phyloP scores from a whole-genome alignment of 257 asterid genomes.

The Lycium barbarum region DNA sequence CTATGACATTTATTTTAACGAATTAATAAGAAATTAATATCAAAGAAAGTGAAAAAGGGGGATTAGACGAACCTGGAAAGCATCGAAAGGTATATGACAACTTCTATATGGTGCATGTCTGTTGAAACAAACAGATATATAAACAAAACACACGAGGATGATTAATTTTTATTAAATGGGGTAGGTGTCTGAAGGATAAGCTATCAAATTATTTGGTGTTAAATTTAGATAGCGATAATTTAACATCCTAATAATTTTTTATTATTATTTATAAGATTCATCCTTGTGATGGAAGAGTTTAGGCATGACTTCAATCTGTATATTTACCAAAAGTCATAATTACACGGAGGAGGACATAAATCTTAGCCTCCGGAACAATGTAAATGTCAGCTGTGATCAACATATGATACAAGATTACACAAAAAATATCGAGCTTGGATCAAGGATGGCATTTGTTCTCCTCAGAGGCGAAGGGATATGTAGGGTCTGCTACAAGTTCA shows the following conservation, averaged over 20 bases:
- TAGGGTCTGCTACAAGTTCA: too few relatives aligned
- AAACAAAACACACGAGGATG: background rate
- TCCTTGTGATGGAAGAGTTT: too few relatives aligned
- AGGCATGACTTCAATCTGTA: too few relatives aligned
- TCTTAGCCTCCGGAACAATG: too few relatives aligned
- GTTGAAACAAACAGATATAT: background rate
- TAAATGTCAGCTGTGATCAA: too few relatives aligned
- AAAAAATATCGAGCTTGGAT: too few relatives aligned
- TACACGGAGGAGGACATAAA: too few relatives aligned
- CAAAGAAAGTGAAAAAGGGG: background rate
- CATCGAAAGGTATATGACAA: background rate
- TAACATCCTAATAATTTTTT: background rate
- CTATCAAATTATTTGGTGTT: constrained; percentile 11
- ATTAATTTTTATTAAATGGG: background rate
- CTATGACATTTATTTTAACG: background rate
- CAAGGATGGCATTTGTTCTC: too few relatives aligned
- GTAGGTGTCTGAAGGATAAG: background rate
- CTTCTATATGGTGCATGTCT: background rate
- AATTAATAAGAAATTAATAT: background rate
- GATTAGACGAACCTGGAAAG: background rate
- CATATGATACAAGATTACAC: too few relatives aligned
- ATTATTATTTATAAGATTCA: too few relatives aligned
- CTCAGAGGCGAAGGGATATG: too few relatives aligned
- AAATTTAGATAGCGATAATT: background rate
- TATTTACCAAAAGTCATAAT: too few relatives aligned